phyloP scores from a whole-genome alignment of 2,329 filamentous ascomycete genomes.

The Escovopsis sp. region DNA sequence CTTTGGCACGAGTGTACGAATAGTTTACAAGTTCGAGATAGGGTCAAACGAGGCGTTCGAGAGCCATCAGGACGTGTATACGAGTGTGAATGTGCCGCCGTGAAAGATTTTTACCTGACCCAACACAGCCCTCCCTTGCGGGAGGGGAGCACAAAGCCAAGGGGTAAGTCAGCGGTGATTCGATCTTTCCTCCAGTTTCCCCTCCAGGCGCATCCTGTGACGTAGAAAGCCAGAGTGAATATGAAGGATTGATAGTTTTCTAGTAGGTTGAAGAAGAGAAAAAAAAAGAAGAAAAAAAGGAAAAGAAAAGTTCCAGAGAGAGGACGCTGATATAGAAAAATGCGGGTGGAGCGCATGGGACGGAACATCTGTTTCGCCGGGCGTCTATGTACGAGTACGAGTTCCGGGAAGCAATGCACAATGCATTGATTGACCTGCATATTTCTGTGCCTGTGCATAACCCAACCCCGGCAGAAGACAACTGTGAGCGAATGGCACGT shows the following conservation, averaged over 20 bases:
- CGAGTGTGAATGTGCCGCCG: slow-evolving; percentile 17
- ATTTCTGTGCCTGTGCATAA: too few species aligned
- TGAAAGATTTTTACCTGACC: slow-evolving; percentile 18
- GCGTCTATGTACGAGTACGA: too few species aligned
- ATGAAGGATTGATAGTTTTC: slow-evolving; percentile 37
- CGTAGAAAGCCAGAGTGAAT: slow-evolving; percentile 54
- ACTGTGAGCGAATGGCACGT: too few species aligned
- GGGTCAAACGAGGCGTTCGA: too few species aligned
- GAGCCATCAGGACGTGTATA: neutral
- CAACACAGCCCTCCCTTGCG: slow-evolving; percentile 13
- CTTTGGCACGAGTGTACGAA: neutral
- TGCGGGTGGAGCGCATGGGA: too few species aligned
- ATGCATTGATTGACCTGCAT: too few species aligned
- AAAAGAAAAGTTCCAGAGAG: too few species aligned
- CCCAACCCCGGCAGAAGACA: too few species aligned
- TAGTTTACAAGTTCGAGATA: too few species aligned
- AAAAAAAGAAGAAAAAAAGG: slow-evolving; percentile 12
- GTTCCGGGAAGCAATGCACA: too few species aligned
- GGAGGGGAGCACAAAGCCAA: slow-evolving; percentile 24
- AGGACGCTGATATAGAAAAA: too few species aligned
- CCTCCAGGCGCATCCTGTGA: slow-evolving; percentile 44
- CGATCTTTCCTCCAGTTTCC: slow-evolving; percentile 58
- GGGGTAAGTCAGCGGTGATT: slow-evolving; percentile 35
- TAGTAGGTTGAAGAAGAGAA: slow-evolving; percentile 27
- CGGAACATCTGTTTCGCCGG: too few species aligned